A percentile compares a stretch with the other conserved stretches of the same genome.
phyloP scores from a whole-genome alignment of 106 monocot genomes.

The Posidonia australis region DNA sequence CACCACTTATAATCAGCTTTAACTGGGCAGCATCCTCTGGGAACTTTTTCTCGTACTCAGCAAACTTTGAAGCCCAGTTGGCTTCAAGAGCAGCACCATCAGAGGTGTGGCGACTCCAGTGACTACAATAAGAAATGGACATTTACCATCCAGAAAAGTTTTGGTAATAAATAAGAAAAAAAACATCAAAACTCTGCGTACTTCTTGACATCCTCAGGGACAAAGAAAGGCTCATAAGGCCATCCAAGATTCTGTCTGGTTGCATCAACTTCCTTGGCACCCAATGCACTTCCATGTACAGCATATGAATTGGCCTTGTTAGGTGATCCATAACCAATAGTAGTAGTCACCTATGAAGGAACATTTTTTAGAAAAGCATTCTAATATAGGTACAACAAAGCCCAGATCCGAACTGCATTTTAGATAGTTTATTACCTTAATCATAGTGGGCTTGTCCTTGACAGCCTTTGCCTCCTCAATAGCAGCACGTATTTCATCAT shows the following conservation, averaged over 20 bases:
- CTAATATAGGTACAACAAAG: too few relatives aligned
- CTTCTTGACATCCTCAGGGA: conserved; percentile 91
- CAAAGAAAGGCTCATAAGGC: conserved; percentile 57
- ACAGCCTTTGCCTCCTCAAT: conserved; percentile 75
- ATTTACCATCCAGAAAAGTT: background rate
- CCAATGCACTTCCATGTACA: conserved; percentile 85
- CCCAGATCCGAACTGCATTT: background rate
- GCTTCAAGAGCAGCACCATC: conserved; percentile 63
- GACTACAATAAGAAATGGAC: conserved; percentile 21
- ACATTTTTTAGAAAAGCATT: background rate
- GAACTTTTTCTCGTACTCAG: conserved; percentile 73
- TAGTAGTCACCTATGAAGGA: conserved; percentile 43
- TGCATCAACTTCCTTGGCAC: conserved; percentile 92
- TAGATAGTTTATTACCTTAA: conserved; percentile 31
- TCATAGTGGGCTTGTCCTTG: conserved; percentile 61
- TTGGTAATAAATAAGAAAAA: background rate
- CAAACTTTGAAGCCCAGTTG: conserved; percentile 68
- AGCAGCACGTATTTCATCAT: conserved; percentile 77
- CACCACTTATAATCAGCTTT: conserved; percentile 53
- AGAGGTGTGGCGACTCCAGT: conserved; percentile 66
- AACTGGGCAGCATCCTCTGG: conserved; percentile 49
- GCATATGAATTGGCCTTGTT: conserved; percentile 65
- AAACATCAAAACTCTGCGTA: conserved; percentile 4
- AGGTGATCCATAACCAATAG: conserved; percentile 66
- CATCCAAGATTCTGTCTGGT: conserved; percentile 79